These are phyloP conservation scores for Fusarium sp. DNA, from an alignment of 2,329 filamentous ascomycete species.

Conservation along the genomic window DNA sequence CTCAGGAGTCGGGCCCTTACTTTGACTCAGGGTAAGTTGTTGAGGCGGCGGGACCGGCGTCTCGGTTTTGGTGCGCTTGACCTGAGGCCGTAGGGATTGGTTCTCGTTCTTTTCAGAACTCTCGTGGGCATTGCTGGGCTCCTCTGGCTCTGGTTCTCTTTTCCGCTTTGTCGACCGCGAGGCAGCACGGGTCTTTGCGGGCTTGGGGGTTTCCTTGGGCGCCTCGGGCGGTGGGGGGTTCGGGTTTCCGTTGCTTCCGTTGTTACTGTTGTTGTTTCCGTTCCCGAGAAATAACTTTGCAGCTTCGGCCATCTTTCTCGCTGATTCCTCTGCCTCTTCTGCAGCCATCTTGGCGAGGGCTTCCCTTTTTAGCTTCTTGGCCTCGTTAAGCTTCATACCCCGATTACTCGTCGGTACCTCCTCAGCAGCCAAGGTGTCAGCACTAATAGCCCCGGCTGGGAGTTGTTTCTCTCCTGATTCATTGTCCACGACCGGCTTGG, in stretches of 20 bases:
- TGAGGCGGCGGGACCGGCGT: conserved; percentile 67
- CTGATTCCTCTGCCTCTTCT: conserved; percentile 73
- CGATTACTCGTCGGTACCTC: conserved; percentile 78
- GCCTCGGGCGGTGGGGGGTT: conserved; percentile 47
- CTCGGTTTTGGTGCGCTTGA: conserved; percentile 70
- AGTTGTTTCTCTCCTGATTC: conserved; percentile 67
- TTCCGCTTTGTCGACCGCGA: conserved; percentile 62
- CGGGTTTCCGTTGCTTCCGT: conserved; percentile 39
- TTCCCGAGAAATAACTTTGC: conserved; percentile 62
- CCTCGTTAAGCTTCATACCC: conserved; percentile 84
- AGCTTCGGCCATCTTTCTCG: conserved; percentile 66
- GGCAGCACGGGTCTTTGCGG: conserved; percentile 50
- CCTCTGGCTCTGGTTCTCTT: conserved; percentile 56
- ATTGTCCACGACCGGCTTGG: conserved; percentile 59
- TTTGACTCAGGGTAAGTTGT: conserved; percentile 52
- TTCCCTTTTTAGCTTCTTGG: conserved; percentile 81
- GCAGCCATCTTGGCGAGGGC: conserved; percentile 73
- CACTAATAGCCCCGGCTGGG: conserved; percentile 72
- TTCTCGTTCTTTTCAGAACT: conserved; percentile 44
- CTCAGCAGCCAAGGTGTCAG: conserved; percentile 69
- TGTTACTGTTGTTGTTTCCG: conserved; percentile 36
- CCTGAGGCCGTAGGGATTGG: conserved; percentile 56
- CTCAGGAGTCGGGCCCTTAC: conserved; percentile 48
- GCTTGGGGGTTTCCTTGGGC: conserved; percentile 47
- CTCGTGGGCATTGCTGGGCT: conserved; percentile 51